Percentiles rank a stretch among this genome's conserved stretches.
These are phyloP conservation scores for Colletotrichum musae DNA, from an alignment of 2,329 filamentous ascomycete species.

Conservation along the genomic window DNA sequence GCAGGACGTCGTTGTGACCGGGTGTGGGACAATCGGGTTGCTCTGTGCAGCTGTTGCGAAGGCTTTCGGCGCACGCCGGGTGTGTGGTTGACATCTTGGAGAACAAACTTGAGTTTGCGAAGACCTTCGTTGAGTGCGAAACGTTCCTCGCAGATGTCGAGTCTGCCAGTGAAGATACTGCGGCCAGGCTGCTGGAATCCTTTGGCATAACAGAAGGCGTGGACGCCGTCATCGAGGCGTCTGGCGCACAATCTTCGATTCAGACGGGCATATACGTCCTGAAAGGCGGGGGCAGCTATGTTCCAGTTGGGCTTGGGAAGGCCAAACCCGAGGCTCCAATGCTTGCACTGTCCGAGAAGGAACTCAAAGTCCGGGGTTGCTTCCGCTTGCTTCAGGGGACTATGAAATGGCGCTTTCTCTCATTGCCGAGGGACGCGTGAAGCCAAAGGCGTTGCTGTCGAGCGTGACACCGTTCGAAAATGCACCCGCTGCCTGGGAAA, in stretches of 20 bases:
- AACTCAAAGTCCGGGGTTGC: conserved; percentile 18
- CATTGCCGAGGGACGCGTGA: conserved; percentile 16
- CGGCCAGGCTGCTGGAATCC: neutral
- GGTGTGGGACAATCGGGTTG: conserved; percentile 31
- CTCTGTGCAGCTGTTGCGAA: conserved; percentile 25
- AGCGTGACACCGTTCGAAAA: conserved; percentile 38
- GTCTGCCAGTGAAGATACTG: conserved; percentile 6
- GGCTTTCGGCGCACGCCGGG: conserved; percentile 21
- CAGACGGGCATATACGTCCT: conserved; percentile 20
- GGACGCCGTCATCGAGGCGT: conserved; percentile 22
- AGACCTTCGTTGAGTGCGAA: conserved; percentile 14
- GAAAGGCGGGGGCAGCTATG: conserved; percentile 22
- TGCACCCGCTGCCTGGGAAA: conserved; percentile 42
- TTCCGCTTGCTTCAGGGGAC: conserved; percentile 14
- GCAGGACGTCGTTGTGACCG: conserved; percentile 20
- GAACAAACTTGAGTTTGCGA: conserved; percentile 24
- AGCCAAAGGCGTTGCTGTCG: conserved; percentile 15
- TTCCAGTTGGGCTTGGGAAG: conserved; percentile 18
- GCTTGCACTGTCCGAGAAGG: conserved; percentile 24
- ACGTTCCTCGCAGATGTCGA: conserved; percentile 9
- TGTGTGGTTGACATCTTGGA: conserved; percentile 29
- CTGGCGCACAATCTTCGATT: conserved; percentile 20
- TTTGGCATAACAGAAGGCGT: neutral
- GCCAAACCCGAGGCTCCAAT: conserved; percentile 23
- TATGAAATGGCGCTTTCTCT: conserved; percentile 16